Evolutionary conservation across 768 basidiomycete genomes (phyloP), one percentile per base, ranked within the genome.

Genomic region (Podaxis pistillaris): DNA sequence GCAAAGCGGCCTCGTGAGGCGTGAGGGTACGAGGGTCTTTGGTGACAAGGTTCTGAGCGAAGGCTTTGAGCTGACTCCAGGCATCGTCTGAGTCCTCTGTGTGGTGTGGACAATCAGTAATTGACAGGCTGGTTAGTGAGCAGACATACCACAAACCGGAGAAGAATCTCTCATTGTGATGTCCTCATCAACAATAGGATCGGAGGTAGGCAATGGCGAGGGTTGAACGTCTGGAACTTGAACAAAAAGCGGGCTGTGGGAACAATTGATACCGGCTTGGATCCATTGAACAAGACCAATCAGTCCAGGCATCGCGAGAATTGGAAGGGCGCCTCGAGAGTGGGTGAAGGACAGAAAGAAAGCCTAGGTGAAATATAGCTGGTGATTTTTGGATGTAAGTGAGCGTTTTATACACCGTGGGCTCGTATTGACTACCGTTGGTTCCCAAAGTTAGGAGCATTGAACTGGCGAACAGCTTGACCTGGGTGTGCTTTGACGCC

Each of bases 131-230:
- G n/a, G n/a, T 8, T 15, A 28, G 53, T 7, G 22, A 38, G 17
- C 13, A 11, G 37, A 19, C 33, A 8, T 9, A 55, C 53, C 53
- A 37, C n/a, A 17, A n/a, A 9, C 33, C 13, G 37, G 53, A 17
- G 53, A 36, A 22, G 33, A 63, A 4, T 58, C 54, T 22, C 56
- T 51, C 33, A 63, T 47, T 24, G n/a, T 44, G 33, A 30, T 40
- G 26, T 40, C 54, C 11, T 62, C 40, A 13, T 55, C 53, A 28
- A 28, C 40, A 17, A 24, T 26, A 49, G 26, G 19, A 55, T 36
- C 7, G 19, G 6, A 11, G 53, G 53, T 13, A 9, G 33, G 30
- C n/a, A 38, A 55, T 17, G 53, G 53, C 1, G 36, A 17, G 33
- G 22, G 15, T 11, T 36, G 30, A 22, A 19, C 2, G 24, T 36